Base-by-base conservation (phyloP, 1,284 basidiomycete species). In the Porphyrellus sp. region DNA sequence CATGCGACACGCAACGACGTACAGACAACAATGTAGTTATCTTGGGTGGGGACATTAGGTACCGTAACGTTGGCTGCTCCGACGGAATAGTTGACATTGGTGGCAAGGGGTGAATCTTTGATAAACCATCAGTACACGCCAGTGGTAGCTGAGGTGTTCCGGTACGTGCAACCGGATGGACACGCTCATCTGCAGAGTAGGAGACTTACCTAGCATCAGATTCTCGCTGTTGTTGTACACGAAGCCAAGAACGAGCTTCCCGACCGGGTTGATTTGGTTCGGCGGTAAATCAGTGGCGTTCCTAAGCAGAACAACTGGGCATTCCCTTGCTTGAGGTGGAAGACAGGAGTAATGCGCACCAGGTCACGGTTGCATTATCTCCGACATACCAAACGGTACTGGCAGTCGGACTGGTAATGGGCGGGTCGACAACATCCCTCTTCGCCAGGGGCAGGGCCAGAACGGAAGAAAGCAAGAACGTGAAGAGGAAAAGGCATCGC, bases 391-490 rank as follows among this genome's bases (percentile, higher is more conserved):
- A 86, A 16, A 80, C 70, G 3, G 80, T 77, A 12, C 59, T 57
- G 4, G 72, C 71, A 21, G 71, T 74, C n/a, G 84, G 85, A 53
- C 64, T 76, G 16, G 76, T 81, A 64, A 86, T 80, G 30, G 73
- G 77, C 1, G 85, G 85, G 31, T 61, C 70, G 31, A 77, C 75
- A 16, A 83, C 81, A 54, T 81, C 79, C 53, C 82, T 74, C 57
- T 59, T 55, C 27, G 53, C 63, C 30, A 82, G 59, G 12, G 79
- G 81, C 12, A 64, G 52, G 21, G 70, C 65, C 38, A 46, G 52
- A 28, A 54, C 57, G 18, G 54, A 52, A n/a, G 39, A 52, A 21
- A 61, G 49, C 3, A 64, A 37, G 24, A 46, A 55, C 9, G 51
- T 28, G 4, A 59, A 49, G 24, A 54, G 54, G 41, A 69, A 50